Evolutionary conservation across 164 flowering plant species (phyloP), one percentile per base, ranked within the genome.

Genomic region (Vitis rotundifolia): DNA sequence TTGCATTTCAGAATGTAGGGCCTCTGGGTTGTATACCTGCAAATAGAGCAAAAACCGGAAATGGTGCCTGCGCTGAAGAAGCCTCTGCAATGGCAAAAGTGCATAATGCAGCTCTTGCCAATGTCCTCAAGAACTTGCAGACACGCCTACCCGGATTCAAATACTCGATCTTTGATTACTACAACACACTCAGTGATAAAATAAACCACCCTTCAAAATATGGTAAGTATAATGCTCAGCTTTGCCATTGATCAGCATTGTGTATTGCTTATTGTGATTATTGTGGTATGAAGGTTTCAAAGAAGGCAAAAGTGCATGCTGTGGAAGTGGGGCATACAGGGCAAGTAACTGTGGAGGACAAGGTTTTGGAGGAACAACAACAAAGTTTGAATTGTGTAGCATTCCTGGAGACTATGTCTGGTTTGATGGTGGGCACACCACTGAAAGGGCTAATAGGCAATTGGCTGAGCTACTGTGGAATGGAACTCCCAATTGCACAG

Each of bases 11-110:
- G 11, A 76, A 49, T 9, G 3, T 67, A 37, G 14, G 37, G 11
- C 77, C 82, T 4, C 48, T 66, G 60, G 75, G 72, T 1, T 75
- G 79, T 28, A 1, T 76, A 16, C 82, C 82, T 22, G 5, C 2
- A 0, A 5, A 14, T 2, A 68, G 49, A 63, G 55, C 29, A 47
- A 0, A 58, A 13, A 29, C 64, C 29, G 16, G 16, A 49, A 55
- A 19, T 11, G 69, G 63, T 5, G 14, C 19, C n/a, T 75, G 77
- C 54, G 28, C 28, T 1, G 12, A 62, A 4, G 64, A 49, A 26
- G 26, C 61, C 13, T 48, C 63, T 15, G 6, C 2, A 11, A 6
- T 71, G 14, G 71, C 67, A 19, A 51, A 50, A 1, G 5, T 71
- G 16, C 71, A 71, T 55, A 75, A 75, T 19, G 13, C 11, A 8